Conservation (phyloP, 768 basidiomycete species). For the Kwoniella botswanensis region DNA sequence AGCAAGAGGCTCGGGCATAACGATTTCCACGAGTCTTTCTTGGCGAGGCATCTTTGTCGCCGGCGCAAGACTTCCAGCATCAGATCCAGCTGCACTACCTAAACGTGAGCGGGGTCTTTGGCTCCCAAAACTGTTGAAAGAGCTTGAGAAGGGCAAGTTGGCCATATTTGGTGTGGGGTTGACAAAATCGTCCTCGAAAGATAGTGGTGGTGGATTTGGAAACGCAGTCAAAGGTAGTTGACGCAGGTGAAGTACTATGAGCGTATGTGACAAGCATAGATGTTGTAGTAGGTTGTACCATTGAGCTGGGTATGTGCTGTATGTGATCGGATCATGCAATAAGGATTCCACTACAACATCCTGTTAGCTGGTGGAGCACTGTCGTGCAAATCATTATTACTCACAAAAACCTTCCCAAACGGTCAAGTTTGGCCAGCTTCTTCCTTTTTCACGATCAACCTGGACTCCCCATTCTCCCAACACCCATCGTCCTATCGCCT, state of each 20-base stretch:
- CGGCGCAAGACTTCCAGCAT: slow-evolving; percentile 30
- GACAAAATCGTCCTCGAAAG: slow-evolving; percentile 49
- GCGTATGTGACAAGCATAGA: slow-evolving; percentile 53
- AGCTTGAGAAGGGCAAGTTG: slow-evolving; percentile 25
- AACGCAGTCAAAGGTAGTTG: slow-evolving; percentile 44
- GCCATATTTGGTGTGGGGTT: slow-evolving; percentile 3
- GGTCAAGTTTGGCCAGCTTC: slow-evolving; percentile 54
- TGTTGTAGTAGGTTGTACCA: slow-evolving; percentile 53
- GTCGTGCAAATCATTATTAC: slow-evolving; percentile 16
- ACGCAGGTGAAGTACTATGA: slow-evolving; percentile 55
- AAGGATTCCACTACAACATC: slow-evolving; percentile 53
- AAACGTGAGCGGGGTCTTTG: slow-evolving; percentile 27
- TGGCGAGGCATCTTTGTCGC: slow-evolving; percentile 32
- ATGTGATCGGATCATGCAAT: slow-evolving; percentile 51
- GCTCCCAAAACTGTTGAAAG: slow-evolving; percentile 20
- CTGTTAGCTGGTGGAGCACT: neutral
- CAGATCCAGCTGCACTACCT: slow-evolving; percentile 39
- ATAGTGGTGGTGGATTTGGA: slow-evolving; percentile 42
- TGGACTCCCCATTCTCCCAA: slow-evolving; percentile 49
- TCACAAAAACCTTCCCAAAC: slow-evolving; percentile 58
- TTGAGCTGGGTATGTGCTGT: slow-evolving; percentile 51
- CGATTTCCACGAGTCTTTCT: slow-evolving; percentile 54
- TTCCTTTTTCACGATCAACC: slow-evolving; percentile 35
- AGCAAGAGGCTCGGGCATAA: slow-evolving; percentile 56
- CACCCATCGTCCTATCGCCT: slow-evolving; percentile 54